phyloP scores from a whole-genome alignment of 139 green algal genomes.

The Volvox africanus region DNA sequence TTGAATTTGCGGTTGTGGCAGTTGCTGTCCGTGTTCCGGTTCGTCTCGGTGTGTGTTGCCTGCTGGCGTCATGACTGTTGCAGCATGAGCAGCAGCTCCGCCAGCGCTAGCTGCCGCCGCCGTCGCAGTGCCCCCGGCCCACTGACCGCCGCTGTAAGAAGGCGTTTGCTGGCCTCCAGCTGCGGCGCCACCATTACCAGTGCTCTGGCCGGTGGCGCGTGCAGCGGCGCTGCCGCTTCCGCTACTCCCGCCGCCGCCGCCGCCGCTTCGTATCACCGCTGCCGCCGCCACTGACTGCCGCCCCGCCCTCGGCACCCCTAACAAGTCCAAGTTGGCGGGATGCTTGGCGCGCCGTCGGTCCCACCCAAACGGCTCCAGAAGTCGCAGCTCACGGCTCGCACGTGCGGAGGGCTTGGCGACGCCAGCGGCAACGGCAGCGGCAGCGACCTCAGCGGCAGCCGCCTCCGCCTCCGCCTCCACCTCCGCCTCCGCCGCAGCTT shows the following conservation, averaged over 20 bases:
- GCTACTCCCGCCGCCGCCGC: not conserved
- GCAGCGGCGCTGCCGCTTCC: not conserved
- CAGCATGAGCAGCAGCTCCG: too few relatives aligned
- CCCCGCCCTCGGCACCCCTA: not conserved
- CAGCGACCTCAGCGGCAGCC: not conserved
- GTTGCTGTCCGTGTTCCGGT: too few relatives aligned
- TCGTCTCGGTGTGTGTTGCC: too few relatives aligned
- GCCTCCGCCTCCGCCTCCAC: not conserved
- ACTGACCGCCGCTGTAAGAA: too few relatives aligned
- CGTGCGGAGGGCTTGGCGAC: not conserved
- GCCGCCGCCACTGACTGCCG: not conserved
- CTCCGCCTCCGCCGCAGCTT: not conserved
- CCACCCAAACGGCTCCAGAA: slow-evolving; percentile 12
- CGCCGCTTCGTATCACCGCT: not conserved
- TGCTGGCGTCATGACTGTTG: too few relatives aligned
- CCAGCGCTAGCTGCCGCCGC: too few relatives aligned
- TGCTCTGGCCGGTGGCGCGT: too few relatives aligned
- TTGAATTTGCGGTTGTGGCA: too few relatives aligned
- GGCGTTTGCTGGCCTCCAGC: too few relatives aligned
- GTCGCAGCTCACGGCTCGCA: not conserved
- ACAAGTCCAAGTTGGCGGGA: slow-evolving; percentile 5
- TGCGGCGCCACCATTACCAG: too few relatives aligned
- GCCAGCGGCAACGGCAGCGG: not conserved
- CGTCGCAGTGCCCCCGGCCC: too few relatives aligned
- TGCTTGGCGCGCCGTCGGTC: slow-evolving; percentile 8